Evolutionary conservation across 192 early-diverging fungal genomes (phyloP).

Genomic region (Pilobolus umbonatus): DNA sequence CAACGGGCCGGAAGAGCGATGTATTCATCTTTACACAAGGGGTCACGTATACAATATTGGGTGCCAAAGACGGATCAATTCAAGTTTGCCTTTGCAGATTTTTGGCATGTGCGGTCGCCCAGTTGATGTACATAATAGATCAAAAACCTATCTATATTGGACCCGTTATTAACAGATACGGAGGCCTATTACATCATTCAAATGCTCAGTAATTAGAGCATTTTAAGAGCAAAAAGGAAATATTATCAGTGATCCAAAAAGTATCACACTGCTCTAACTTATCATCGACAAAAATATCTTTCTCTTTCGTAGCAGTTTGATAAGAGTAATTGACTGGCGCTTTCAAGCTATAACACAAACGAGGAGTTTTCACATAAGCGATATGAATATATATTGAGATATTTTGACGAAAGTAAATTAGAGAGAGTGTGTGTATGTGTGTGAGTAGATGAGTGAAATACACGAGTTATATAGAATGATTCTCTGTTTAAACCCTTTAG

Average conservation of each 20-base stretch:
- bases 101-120: slow-evolving; percentile 12
- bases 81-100: slow-evolving; percentile 8
- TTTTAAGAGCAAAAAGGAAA: slow-evolving; percentile 7
- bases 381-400: too few species aligned
- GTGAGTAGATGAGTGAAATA: too few species aligned
- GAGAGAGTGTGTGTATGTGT: too few species aligned
- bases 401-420: too few species aligned
- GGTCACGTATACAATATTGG: slow-evolving; percentile 11
- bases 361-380: slow-evolving; percentile 17
- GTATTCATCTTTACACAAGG: slow-evolving; percentile 12
- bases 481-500: too few species aligned
- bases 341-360: too few species aligned
- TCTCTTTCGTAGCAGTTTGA: too few species aligned
- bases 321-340: too few species aligned
- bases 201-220: background rate
- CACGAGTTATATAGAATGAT: too few species aligned
- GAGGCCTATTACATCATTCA: slow-evolving; percentile 5
- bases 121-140: slow-evolving; percentile 12
- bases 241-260: too few species aligned
- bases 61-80: slow-evolving; percentile 10
- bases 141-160: slow-evolving; percentile 8
- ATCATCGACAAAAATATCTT: too few species aligned
- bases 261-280: too few species aligned
- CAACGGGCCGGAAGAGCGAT: slow-evolving; percentile 6
- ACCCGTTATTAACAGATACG: slow-evolving; percentile 6